These are phyloP conservation scores for Starmerella vaccinii DNA, from an alignment of 805 yeast species.

Conservation along the genomic window DNA sequence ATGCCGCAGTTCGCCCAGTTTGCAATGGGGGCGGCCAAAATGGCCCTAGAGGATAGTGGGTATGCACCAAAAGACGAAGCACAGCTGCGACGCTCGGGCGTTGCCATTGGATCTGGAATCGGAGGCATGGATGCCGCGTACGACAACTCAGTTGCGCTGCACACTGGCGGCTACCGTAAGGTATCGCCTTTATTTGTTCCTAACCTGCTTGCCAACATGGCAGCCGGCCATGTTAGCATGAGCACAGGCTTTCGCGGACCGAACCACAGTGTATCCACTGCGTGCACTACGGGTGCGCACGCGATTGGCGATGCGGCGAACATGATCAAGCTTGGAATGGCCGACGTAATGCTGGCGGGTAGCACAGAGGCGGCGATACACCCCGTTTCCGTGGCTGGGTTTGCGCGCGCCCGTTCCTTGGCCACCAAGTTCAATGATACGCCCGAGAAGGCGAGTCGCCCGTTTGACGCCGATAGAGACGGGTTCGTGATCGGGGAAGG, in stretches of 20 bases:
- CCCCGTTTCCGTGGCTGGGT: slow-evolving; percentile 81
- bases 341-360: slow-evolving; percentile 87
- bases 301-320: slow-evolving; percentile 87
- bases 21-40: slow-evolving; percentile 63
- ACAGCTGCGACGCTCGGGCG: slow-evolving; percentile 37
- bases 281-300: slow-evolving; percentile 94
- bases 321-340: slow-evolving; percentile 67
- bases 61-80: slow-evolving; percentile 36
- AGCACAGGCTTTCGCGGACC: slow-evolving; percentile 72
- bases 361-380: slow-evolving; percentile 81
- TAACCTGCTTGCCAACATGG: slow-evolving; percentile 77
- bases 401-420: slow-evolving; percentile 78
- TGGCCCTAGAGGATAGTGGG: slow-evolving; percentile 64
- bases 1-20: slow-evolving; percentile 66
- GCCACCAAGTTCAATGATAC: slow-evolving; percentile 50
- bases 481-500: slow-evolving; percentile 97
- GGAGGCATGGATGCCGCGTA: slow-evolving; percentile 72
- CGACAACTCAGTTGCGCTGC: slow-evolving; percentile 48
- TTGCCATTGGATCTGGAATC: slow-evolving; percentile 86
- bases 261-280: slow-evolving; percentile 78
- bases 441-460: slow-evolving; percentile 66
- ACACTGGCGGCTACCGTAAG: slow-evolving; percentile 47
- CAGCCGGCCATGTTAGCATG: slow-evolving; percentile 83
- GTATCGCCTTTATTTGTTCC: slow-evolving; percentile 86
- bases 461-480: slow-evolving; percentile 65